Conservation (phyloP, 2,329 filamentous ascomycete species). For the Fusarium vanettenii region DNA sequence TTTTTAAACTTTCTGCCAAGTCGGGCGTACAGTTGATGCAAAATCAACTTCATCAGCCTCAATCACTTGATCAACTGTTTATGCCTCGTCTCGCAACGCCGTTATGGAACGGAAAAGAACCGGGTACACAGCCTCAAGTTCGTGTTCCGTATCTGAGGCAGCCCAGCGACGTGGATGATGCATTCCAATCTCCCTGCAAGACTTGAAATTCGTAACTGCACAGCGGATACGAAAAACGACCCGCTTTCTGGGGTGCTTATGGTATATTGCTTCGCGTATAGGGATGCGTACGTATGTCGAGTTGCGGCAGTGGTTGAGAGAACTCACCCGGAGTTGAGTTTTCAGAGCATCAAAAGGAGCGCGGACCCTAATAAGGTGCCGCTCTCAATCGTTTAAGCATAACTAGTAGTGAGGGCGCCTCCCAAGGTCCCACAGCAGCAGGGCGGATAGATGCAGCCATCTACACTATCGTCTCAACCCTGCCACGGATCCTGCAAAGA, state of each 20-base stretch:
- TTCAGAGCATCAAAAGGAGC: background rate
- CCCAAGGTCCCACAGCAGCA: background rate
- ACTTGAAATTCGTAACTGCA: background rate
- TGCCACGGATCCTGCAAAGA: background rate
- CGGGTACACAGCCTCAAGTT: slow-evolving; percentile 1
- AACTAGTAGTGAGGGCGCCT: background rate
- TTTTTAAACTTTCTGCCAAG: background rate
- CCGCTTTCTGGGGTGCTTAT: background rate
- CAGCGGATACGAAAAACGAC: background rate
- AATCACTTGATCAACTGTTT: background rate
- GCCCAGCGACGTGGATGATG: background rate
- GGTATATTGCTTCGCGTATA: background rate
- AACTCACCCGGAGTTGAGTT: background rate
- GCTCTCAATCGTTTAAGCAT: background rate
- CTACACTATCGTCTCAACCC: background rate
- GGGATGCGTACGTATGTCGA: background rate
- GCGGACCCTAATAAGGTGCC: background rate
- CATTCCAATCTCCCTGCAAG: background rate
- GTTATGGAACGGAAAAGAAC: background rate
- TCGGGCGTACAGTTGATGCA: background rate
- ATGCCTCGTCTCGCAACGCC: background rate
- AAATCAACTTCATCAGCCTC: background rate
- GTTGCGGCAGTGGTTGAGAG: background rate
- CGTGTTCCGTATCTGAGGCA: background rate
- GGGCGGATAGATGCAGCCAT: background rate